A percentile compares a stretch with the other conserved stretches of the same genome.
Evolutionary conservation across 192 early-diverging fungal genomes (phyloP).

Genomic region (Coemansia sp.): DNA sequence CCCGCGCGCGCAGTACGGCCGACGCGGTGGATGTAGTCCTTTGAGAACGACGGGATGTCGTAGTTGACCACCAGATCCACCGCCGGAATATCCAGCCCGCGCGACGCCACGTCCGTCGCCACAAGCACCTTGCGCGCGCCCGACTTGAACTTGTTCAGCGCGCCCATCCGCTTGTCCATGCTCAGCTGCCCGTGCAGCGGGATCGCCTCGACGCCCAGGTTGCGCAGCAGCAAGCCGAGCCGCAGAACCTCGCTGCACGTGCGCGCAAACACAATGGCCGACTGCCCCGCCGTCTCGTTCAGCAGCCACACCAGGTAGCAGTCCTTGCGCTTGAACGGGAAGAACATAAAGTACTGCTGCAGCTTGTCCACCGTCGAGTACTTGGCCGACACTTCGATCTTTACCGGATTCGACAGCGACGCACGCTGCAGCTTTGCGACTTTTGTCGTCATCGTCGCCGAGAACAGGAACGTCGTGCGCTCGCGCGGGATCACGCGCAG

Average conservation of each 20-base stretch:
- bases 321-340: slow-evolving; percentile 96
- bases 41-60: slow-evolving; percentile 87
- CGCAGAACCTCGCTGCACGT: slow-evolving; percentile 87
- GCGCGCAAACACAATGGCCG: slow-evolving; percentile 89
- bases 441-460: slow-evolving; percentile 98
- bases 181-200: slow-evolving; percentile 91
- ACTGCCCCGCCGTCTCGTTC: slow-evolving; percentile 90
- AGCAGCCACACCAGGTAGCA: slow-evolving; percentile 88
- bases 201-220: slow-evolving; percentile 92
- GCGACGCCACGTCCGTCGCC: slow-evolving; percentile 92
- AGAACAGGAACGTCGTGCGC: slow-evolving; percentile 91
- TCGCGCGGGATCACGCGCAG: slow-evolving; percentile 89
- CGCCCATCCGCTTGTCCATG: slow-evolving; percentile 90
- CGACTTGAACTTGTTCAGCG: slow-evolving; percentile 92
- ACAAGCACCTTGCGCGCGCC: slow-evolving; percentile 85
- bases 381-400: slow-evolving; percentile 93
- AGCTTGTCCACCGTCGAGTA: slow-evolving; percentile 94
- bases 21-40: slow-evolving; percentile 87
- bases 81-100: slow-evolving; percentile 93
- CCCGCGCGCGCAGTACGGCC: slow-evolving; percentile 85
- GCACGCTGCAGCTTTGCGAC: slow-evolving; percentile 95
- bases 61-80: slow-evolving; percentile 97
- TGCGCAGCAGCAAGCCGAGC: slow-evolving; percentile 82
- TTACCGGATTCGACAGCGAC: slow-evolving; percentile 88
- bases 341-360: slow-evolving; percentile 94